phyloP scores from a whole-genome alignment of 2,329 filamentous ascomycete genomes.

The Stachybotrys echinatus region DNA sequence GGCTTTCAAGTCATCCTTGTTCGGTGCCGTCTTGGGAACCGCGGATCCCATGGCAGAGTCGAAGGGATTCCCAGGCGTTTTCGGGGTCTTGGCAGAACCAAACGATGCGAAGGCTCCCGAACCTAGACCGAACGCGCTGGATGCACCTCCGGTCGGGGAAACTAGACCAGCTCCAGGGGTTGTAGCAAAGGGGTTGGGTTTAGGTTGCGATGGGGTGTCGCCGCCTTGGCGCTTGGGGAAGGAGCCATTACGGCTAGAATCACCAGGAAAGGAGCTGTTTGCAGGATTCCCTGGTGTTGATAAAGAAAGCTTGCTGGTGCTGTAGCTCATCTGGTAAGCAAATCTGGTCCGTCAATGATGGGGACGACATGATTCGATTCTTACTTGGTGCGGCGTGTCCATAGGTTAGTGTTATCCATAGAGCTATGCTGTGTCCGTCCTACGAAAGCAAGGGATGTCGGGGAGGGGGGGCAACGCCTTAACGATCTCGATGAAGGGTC shows the following conservation, averaged over 20 bases:
- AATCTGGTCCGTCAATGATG: neutral
- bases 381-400: conserved; percentile 82
- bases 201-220: conserved; percentile 66
- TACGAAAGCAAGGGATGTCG: neutral
- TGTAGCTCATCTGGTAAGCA: conserved; percentile 29
- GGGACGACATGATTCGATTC: conserved; percentile 22
- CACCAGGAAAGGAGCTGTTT: conserved; percentile 45
- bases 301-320: conserved; percentile 85
- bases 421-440: conserved; percentile 15
- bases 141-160: conserved; percentile 54
- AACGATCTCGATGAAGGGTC: neutral
- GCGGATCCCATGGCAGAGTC: conserved; percentile 61
- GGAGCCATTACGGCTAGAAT: conserved; percentile 55
- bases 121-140: conserved; percentile 87
- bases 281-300: conserved; percentile 62
- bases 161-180: conserved; percentile 56
- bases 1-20: conserved; percentile 25
- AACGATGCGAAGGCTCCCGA: conserved; percentile 92
- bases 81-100: conserved; percentile 80
- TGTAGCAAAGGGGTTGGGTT: conserved; percentile 72
- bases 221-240: conserved; percentile 71
- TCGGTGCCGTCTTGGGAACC: conserved; percentile 21
- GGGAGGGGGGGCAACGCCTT: neutral
- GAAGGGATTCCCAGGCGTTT: conserved; percentile 74
- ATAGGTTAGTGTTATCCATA: conserved; percentile 60